These are phyloP conservation scores for Paspalum vaginatum DNA, from an alignment of 176 grass and related monocot species.

Conservation along the genomic window DNA sequence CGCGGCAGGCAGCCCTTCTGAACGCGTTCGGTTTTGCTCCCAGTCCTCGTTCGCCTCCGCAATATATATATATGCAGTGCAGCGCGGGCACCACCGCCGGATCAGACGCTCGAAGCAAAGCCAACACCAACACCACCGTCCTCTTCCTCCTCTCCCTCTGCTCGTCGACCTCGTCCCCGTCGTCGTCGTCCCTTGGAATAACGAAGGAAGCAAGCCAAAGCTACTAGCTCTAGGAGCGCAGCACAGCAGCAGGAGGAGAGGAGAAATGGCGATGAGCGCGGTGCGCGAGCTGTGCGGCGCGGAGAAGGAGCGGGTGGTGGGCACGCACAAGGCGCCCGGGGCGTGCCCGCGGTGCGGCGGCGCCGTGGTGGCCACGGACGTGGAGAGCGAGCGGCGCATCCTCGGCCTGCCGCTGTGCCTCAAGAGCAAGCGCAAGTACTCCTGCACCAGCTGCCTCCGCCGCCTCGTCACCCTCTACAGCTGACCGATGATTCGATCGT, in stretches of 20 bases:
- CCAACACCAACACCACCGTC: neutral
- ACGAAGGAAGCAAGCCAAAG: no score
- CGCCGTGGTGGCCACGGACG: constrained; percentile 51
- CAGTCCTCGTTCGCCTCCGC: neutral
- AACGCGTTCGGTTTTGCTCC: neutral
- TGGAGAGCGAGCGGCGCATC: constrained; percentile 57
- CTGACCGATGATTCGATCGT: neutral
- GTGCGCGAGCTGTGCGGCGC: constrained; percentile 43
- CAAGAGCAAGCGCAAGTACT: constrained; percentile 68
- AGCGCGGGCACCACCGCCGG: no score
- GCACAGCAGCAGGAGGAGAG: neutral
- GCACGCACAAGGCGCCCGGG: constrained; percentile 69
- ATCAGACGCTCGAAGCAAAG: neutral
- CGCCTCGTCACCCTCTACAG: constrained; percentile 57
- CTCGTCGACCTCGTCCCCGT: no score
- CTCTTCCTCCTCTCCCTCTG: neutral
- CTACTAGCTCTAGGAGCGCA: no score
- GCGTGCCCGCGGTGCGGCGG: constrained; percentile 71
- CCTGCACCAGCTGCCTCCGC: constrained; percentile 64
- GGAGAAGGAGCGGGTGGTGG: constrained; percentile 58
- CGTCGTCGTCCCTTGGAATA: no score
- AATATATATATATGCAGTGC: neutral
- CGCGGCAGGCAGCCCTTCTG: neutral
- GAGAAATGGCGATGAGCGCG: constrained; percentile 7
- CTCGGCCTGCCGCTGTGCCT: constrained; percentile 64